Base-by-base conservation (phyloP, 139 green algal genomes). In the Chlamydomonas sp. region DNA sequence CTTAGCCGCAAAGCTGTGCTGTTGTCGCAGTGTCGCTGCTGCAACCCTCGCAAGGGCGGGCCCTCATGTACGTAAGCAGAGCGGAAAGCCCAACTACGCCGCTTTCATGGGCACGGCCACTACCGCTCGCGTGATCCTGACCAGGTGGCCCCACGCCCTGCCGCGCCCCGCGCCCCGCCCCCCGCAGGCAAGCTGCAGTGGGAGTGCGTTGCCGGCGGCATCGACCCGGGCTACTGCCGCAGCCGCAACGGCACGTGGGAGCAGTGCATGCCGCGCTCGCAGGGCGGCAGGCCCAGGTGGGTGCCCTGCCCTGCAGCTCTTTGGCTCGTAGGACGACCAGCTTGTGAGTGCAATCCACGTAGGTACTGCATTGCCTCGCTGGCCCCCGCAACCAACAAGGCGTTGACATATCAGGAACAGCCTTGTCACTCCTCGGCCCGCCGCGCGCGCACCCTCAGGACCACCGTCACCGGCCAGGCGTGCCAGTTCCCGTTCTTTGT, bases 191-290 rank as follows among this genome's bases (percentile, higher is more conserved):
- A 62, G 4, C 83, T 88, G 20, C 73, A n/a, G 5, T 88, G 83
- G 83, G 83, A 88, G 73, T 88, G 83, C n/a, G 83, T 88, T 62
- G 83, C 59, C 15, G 31, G 4, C 17, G 83, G 63, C 8, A 58
- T 80, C 59, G 83, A 88, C 73, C 73, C 83, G 4, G 83, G 83
- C 83, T 81, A 63, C 83, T 88, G 83, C 83, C 83, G 83, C 62
- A 60, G 31, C 63, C 2, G 16, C 68, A n/a, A 63, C 17, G 83
- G 83, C n/a, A 63, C 10, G 4, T 88, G 83, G 83, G 73, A 88
- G 83, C 83, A 88, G 73, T 88, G 83, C 62, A 88, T 88, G 83
- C 83, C 74, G 4, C 61, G 62, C 49, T 61, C 63, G 59, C 82
- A 86, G 82, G 82, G 82, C 3, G 82, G 82, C 16, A 66, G 16